Conservation (phyloP, 2,329 filamentous ascomycete genomes). For the Chrysoporthe austroafricana region DNA sequence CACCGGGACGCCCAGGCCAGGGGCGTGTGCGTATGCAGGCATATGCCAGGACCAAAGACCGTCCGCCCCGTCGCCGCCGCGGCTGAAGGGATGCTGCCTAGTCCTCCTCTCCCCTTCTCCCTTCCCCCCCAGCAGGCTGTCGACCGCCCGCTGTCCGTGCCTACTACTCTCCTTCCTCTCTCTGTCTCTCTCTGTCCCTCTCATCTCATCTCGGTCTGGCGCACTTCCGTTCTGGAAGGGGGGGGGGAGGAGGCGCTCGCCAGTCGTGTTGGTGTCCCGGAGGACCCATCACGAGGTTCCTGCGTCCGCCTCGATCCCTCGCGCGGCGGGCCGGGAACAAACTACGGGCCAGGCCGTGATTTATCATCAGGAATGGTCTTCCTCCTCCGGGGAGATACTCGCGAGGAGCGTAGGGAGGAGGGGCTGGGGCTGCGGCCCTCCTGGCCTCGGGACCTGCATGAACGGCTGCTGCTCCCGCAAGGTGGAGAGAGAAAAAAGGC, state of each 20-base stretch:
- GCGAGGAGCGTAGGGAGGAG: background rate
- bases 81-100: background rate
- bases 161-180: too few species aligned
- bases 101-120: too few species aligned
- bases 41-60: background rate
- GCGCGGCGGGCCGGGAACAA: too few species aligned
- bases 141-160: too few species aligned
- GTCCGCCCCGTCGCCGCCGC: background rate
- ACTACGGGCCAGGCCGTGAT: background rate
- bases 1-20: background rate
- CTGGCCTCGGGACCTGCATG: constrained; percentile 1
- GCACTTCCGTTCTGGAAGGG: background rate
- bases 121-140: too few species aligned
- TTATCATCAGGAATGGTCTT: too few species aligned
- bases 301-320: too few species aligned
- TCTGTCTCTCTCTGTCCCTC: background rate
- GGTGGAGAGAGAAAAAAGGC: background rate
- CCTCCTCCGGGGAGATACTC: too few species aligned
- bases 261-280: too few species aligned
- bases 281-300: background rate
- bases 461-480: background rate
- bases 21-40: background rate
- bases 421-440: background rate
- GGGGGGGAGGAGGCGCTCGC: too few species aligned
- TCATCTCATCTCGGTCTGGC: constrained; percentile 6